Base-by-base conservation (phyloP, 192 early-diverging fungal species). In the Geranomyces michiganensis region DNA sequence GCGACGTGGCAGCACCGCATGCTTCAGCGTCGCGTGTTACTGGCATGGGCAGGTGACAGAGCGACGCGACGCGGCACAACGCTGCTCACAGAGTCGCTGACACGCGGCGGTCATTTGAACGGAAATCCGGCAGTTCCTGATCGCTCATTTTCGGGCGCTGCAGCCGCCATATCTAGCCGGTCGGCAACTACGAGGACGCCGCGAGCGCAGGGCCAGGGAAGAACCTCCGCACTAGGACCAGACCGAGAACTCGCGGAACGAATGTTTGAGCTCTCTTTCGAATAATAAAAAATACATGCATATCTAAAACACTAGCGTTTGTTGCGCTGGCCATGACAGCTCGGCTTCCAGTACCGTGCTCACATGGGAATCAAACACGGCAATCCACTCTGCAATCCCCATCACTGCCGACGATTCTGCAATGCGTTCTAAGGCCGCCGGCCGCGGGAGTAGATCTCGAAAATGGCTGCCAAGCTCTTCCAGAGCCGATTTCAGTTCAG, bases 401-500 rank as follows among this genome's bases (percentile, higher is more conserved):
- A 76, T 70, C 13, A 82, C 43, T 6, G 21, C 15, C n/a, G 43
- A 41, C 17, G 64, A 72, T 31, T 56, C 33, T 10, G 63, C 19
- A 36, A 81, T 69, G 26, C 30, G 62, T 26, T 56, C 65, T 13
- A 81, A 36, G 7, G 49, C 58, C 26, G 65, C 69, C 19, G 73
- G 41, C 6, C 73, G 48, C 8, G 79, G 79, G 15, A 81, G 31
- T 19, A 73, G 67, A 41, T 78, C 74, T 60, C 55, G 33, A 56
- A 76, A 81, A n/a, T 68, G 65, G 6, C 27, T 55, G 5, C 56
- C 27, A 5, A 81, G 58, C 32, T 78, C 79, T 24, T 81, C 79
- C 60, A 81, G 62, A 0, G 71, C 76, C 24, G 67, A 22, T 53
- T 81, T 81, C 14, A 81, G 68, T 24, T 81, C 79, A 17, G 30